Base-by-base conservation (phyloP, 768 basidiomycete species). In the Cystoderma amianthinum region DNA sequence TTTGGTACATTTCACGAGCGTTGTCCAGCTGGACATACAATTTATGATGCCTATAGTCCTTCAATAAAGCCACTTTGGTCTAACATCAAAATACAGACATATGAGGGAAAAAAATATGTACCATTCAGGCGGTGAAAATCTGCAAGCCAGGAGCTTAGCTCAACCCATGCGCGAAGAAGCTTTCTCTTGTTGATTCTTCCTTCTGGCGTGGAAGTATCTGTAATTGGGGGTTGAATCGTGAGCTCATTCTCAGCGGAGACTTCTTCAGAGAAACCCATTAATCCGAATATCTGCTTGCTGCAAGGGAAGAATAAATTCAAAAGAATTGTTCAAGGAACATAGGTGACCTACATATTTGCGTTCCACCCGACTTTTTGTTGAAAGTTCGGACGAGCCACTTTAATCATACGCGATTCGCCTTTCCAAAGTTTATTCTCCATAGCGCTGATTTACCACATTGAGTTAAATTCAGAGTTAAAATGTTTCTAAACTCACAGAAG, bases 81-180 rank as follows among this genome's bases (percentile, higher is more conserved):
- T 36, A 37, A 24, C 11, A 11, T 37, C 37, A 51, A 37, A 32
- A 41, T 46, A 21, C 35, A 20, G 39, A 24, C 11, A 16, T 37
- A 17, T 17, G 18, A 5, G 19, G 38, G 11, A 24, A 32, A 24
- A 9, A 16, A 32, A 38, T 38, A 40, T 12, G 40, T 56, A 79
- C 76, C 56, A 47, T 76, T 48, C 19, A 63, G 54, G 24, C 68
- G 71, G 40, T 65, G 70, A 47, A 71, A 86, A 40, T 85, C 75
- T 3, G 67, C 61, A 15, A 82, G 50, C 79, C 80, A 91, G 2
- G 85, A 74, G 30, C 72, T 62, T 5, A 82, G 60, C 55, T 92
- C 89, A 13, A 88, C 71, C 89, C 89, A 91, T 20, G 82, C 84
- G 23, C 89, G 75, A 36, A 91, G 68, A 3, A 91, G 69, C 52